phyloP scores from a whole-genome alignment of 768 basidiomycete genomes.

The Amanita polypyramis region DNA sequence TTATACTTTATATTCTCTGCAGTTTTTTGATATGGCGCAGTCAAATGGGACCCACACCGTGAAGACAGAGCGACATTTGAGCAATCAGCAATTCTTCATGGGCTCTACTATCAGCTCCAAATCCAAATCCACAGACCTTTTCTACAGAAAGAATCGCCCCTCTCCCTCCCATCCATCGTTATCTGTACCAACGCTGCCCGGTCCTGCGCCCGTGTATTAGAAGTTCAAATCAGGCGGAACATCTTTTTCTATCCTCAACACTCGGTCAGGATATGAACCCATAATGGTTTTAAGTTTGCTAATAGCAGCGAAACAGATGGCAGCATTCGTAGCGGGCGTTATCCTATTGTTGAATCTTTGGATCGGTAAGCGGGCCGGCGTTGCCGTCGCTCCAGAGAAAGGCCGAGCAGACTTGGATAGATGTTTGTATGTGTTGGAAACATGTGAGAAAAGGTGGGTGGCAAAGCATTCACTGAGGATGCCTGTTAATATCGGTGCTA shows the following conservation, averaged over 20 bases:
- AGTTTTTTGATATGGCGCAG: conserved; percentile 12
- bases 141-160: conserved; percentile 30
- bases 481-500: neutral
- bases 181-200: conserved; percentile 69
- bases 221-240: conserved; percentile 33
- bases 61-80: conserved; percentile 27
- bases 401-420: conserved; percentile 42
- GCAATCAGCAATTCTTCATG: conserved; percentile 41
- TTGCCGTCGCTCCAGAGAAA: conserved; percentile 25
- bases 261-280: conserved; percentile 16
- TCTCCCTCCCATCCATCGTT: conserved; percentile 47
- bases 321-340: conserved; percentile 28
- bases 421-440: conserved; percentile 36
- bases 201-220: conserved; percentile 58
- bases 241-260: conserved; percentile 20
- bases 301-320: conserved; percentile 15
- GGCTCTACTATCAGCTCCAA: conserved; percentile 37
- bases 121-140: conserved; percentile 68
- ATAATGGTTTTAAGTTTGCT: neutral
- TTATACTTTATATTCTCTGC: neutral
- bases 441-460: conserved; percentile 23
- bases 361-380: conserved; percentile 32
- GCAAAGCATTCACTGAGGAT: neutral
- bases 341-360: conserved; percentile 49
- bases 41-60: conserved; percentile 28